These are phyloP conservation scores for Daldinia caldariorum DNA, from an alignment of 495 filamentous ascomycete genomes.

Conservation along the genomic window DNA sequence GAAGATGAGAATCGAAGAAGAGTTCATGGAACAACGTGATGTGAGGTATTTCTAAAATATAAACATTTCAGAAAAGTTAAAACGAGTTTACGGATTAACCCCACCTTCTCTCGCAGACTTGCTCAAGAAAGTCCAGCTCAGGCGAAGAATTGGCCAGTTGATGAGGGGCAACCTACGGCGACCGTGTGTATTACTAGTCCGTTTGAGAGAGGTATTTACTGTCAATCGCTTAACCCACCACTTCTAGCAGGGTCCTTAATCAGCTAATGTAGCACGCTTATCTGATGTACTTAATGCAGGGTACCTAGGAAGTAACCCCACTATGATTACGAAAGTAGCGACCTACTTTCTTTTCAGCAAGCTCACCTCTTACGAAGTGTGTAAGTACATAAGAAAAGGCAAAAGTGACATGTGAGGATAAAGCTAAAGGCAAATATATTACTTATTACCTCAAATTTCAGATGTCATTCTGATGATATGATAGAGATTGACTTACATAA, in stretches of 20 bases:
- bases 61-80: conserved; percentile 34
- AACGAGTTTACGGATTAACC: conserved; percentile 39
- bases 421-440: too few relatives aligned
- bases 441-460: too few relatives aligned
- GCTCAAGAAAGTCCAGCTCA: conserved; percentile 7
- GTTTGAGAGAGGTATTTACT: not conserved
- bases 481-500: too few relatives aligned
- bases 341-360: not conserved
- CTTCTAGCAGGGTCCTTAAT: not conserved
- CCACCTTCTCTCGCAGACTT: conserved; percentile 25
- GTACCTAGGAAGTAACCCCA: not conserved
- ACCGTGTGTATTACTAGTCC: not conserved
- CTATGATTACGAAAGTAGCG: not conserved
- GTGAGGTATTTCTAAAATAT: conserved; percentile 41
- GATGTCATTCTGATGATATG: too few relatives aligned
- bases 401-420: too few relatives aligned
- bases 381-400: too few relatives aligned
- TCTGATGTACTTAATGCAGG: not conserved
- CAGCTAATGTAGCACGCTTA: not conserved
- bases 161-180: conserved; percentile 12
- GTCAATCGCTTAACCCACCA: not conserved
- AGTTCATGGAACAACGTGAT: conserved; percentile 9
- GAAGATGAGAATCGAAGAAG: conserved; percentile 2
- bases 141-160: conserved; percentile 6
- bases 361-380: too few relatives aligned